Evolutionary conservation across 2,329 filamentous ascomycete genomes (phyloP).

Genomic region (Pestalotiopsis sp.): DNA sequence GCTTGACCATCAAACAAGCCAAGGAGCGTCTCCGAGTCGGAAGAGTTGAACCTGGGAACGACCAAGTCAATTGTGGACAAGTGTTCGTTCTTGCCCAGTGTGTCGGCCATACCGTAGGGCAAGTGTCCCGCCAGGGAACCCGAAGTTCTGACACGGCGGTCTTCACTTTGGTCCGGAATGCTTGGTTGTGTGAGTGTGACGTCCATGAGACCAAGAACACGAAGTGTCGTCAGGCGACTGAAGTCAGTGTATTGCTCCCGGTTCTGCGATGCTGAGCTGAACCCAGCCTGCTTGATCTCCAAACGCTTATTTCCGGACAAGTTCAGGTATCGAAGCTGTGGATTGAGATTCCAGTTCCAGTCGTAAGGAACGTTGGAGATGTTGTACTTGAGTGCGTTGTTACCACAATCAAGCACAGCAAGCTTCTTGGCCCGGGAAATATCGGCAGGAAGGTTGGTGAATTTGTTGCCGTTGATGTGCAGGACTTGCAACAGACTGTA

Average conservation of each 20-base stretch:
- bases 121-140: slow-evolving; percentile 90
- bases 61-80: slow-evolving; percentile 95
- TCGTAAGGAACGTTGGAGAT: slow-evolving; percentile 99
- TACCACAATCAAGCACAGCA: slow-evolving; percentile 89
- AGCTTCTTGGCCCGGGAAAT: slow-evolving; percentile 93
- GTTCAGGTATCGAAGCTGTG: slow-evolving; percentile 91
- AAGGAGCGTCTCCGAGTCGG: slow-evolving; percentile 85
- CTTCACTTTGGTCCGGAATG: slow-evolving; percentile 93
- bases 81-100: slow-evolving; percentile 89
- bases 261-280: slow-evolving; percentile 55
- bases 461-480: slow-evolving; percentile 97
- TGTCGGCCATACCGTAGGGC: slow-evolving; percentile 97
- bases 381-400: slow-evolving; percentile 96
- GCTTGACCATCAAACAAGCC: slow-evolving; percentile 96
- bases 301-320: slow-evolving; percentile 95
- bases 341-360: slow-evolving; percentile 99
- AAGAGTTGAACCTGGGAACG: slow-evolving; percentile 86
- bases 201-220: slow-evolving; percentile 94
- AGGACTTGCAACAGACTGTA: slow-evolving; percentile 84
- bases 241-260: slow-evolving; percentile 85
- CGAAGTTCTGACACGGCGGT: slow-evolving; percentile 93
- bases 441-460: slow-evolving; percentile 93
- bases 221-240: slow-evolving; percentile 77
- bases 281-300: slow-evolving; percentile 77
- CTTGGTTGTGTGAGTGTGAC: slow-evolving; percentile 92